A percentile compares a stretch with the other conserved stretches of the same genome.
phyloP scores from a whole-genome alignment of 1,284 basidiomycete species.

The Sphagnurus paluster region DNA sequence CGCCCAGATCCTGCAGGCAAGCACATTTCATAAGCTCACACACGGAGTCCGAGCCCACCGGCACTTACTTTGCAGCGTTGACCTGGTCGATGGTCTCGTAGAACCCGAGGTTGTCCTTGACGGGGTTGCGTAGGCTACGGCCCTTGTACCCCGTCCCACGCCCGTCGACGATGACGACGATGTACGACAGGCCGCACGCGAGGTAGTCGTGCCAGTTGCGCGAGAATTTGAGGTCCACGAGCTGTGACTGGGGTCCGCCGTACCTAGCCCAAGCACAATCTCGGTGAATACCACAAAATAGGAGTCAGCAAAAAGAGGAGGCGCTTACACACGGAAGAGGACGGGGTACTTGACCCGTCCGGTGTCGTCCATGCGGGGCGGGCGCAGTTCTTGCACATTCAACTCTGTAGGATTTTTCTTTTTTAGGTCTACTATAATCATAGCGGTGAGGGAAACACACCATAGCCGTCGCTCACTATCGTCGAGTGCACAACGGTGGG shows the following conservation, averaged over 20 bases:
- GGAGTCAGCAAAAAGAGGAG: constrained; percentile 8
- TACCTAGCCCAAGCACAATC: constrained; percentile 51
- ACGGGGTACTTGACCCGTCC: constrained; percentile 94
- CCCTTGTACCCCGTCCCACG: constrained; percentile 95
- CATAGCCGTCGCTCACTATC: constrained; percentile 78
- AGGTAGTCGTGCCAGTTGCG: constrained; percentile 90
- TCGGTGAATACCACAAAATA: background rate
- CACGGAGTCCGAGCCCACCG: background rate
- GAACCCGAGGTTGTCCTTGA: constrained; percentile 84
- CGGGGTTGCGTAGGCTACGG: constrained; percentile 76
- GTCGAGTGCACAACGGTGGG: constrained; percentile 73
- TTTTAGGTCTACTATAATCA: background rate
- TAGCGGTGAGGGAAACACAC: constrained; percentile 37
- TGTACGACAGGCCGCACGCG: constrained; percentile 79
- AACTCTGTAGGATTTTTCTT: constrained; percentile 49
- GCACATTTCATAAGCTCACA: background rate
- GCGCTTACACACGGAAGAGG: constrained; percentile 77
- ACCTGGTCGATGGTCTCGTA: constrained; percentile 89
- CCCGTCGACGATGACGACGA: constrained; percentile 88
- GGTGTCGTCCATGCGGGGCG: constrained; percentile 88
- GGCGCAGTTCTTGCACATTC: constrained; percentile 88
- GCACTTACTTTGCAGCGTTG: constrained; percentile 73
- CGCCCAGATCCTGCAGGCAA: constrained; percentile 60
- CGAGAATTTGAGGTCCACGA: constrained; percentile 64
- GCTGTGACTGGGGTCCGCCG: constrained; percentile 87